phyloP scores from a whole-genome alignment of 2,329 filamentous ascomycete genomes.

The Penicillium sp. region DNA sequence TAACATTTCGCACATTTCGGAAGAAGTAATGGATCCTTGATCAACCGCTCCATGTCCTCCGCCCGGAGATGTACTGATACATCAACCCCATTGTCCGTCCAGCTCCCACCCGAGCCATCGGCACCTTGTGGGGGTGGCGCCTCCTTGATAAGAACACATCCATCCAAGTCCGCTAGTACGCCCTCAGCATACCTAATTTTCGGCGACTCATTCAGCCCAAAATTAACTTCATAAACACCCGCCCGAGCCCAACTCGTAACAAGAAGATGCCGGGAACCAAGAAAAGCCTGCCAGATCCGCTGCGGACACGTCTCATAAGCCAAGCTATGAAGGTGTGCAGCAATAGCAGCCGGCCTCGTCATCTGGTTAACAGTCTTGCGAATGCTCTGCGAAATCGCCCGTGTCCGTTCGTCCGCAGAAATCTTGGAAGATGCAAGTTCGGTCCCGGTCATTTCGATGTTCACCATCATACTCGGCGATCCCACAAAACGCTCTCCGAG shows the following conservation, averaged over 20 bases:
- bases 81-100: slow-evolving; percentile 25
- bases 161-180: slow-evolving; percentile 19
- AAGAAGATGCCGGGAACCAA: slow-evolving; percentile 15
- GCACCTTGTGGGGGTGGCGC: slow-evolving; percentile 7
- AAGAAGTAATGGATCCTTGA: slow-evolving; percentile 18
- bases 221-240: slow-evolving; percentile 17
- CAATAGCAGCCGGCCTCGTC: slow-evolving; percentile 5
- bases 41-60: slow-evolving; percentile 24
- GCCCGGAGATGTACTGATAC: slow-evolving; percentile 17
- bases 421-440: slow-evolving; percentile 6
- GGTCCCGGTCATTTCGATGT: slow-evolving; percentile 14
- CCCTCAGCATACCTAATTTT: slow-evolving; percentile 22
- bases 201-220: slow-evolving; percentile 7
- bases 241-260: slow-evolving; percentile 17
- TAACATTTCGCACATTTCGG: neutral
- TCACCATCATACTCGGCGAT: slow-evolving; percentile 11
- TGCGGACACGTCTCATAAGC: slow-evolving; percentile 15
- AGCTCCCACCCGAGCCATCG: neutral
- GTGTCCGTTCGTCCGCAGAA: neutral
- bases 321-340: slow-evolving; percentile 12
- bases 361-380: slow-evolving; percentile 13
- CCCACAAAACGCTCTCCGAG: slow-evolving; percentile 11
- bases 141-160: slow-evolving; percentile 22
- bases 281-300: slow-evolving; percentile 18
- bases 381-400: slow-evolving; percentile 6